phyloP scores from a whole-genome alignment of 495 filamentous ascomycete species.

The Rostrohypoxylon terebratum region DNA sequence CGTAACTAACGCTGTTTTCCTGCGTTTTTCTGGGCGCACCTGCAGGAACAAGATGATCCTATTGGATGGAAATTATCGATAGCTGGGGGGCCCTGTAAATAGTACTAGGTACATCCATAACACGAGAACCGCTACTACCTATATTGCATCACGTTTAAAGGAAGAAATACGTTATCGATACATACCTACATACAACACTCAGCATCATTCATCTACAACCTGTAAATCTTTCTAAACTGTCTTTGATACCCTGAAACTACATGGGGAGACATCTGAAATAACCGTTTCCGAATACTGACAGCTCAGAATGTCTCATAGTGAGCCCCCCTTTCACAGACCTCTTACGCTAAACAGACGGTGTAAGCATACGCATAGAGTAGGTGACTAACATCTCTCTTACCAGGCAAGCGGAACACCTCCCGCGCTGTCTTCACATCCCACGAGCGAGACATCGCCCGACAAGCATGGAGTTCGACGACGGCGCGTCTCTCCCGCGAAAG shows the following conservation, averaged over 20 bases:
- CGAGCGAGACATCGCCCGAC: slow-evolving; percentile 83
- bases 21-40: slow-evolving; percentile 1
- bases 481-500: slow-evolving; percentile 92
- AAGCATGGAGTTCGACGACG: slow-evolving; percentile 81
- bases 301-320: slow-evolving; percentile 68
- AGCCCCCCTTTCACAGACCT: slow-evolving; percentile 26
- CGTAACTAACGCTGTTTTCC: slow-evolving; percentile 12
- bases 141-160: slow-evolving; percentile 1
- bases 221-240: neutral
- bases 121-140: neutral
- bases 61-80: slow-evolving; percentile 24
- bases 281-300: neutral
- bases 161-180: neutral
- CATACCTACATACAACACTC: slow-evolving; percentile 1
- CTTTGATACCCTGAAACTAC: neutral
- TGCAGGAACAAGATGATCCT: slow-evolving; percentile 27
- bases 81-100: slow-evolving; percentile 10
- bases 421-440: slow-evolving; percentile 95
- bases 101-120: no score
- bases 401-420: slow-evolving; percentile 94
- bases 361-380: no score
- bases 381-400: slow-evolving; percentile 29
- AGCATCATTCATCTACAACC: neutral
- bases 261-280: neutral
- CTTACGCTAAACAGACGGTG: neutral